phyloP scores from a whole-genome alignment of 176 grass and related monocot species.

The Raddia distichophylla region DNA sequence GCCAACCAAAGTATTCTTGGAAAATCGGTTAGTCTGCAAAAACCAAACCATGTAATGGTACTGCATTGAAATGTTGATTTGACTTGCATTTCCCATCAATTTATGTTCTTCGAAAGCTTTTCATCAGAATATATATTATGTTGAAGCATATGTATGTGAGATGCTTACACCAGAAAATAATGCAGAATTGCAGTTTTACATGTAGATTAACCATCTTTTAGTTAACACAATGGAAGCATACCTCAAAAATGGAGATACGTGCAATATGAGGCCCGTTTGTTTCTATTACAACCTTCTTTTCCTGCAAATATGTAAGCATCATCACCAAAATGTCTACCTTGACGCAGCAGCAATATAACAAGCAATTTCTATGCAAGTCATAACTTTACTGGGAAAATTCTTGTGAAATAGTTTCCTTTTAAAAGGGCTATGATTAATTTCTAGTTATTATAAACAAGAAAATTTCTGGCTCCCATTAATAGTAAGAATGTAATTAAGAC shows the following conservation, averaged over 20 bases:
- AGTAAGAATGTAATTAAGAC: neutral
- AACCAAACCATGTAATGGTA: slow-evolving; percentile 40
- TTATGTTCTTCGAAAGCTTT: slow-evolving; percentile 12
- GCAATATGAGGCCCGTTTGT: slow-evolving; percentile 86
- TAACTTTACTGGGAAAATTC: neutral
- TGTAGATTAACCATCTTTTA: slow-evolving; percentile 1
- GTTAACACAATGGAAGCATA: slow-evolving; percentile 41
- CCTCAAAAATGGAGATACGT: slow-evolving; percentile 91
- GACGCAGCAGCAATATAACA: neutral
- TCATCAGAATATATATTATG: neutral
- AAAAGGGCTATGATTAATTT: neutral
- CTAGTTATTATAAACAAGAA: neutral
- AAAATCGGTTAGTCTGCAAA: slow-evolving; percentile 86
- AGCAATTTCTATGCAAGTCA: neutral
- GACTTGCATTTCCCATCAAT: slow-evolving; percentile 10
- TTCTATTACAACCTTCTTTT: slow-evolving; percentile 92
- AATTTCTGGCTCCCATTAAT: neutral
- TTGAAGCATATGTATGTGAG: slow-evolving; percentile 2
- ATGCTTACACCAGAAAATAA: slow-evolving; percentile 8
- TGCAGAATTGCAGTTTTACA: neutral
- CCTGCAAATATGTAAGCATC: slow-evolving; percentile 52
- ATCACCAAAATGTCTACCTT: neutral
- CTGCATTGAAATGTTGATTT: neutral
- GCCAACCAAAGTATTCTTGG: slow-evolving; percentile 92
- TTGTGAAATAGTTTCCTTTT: neutral